Base-by-base conservation (phyloP, 805 yeast species). In the Sugiyamaella qingdaonensis region DNA sequence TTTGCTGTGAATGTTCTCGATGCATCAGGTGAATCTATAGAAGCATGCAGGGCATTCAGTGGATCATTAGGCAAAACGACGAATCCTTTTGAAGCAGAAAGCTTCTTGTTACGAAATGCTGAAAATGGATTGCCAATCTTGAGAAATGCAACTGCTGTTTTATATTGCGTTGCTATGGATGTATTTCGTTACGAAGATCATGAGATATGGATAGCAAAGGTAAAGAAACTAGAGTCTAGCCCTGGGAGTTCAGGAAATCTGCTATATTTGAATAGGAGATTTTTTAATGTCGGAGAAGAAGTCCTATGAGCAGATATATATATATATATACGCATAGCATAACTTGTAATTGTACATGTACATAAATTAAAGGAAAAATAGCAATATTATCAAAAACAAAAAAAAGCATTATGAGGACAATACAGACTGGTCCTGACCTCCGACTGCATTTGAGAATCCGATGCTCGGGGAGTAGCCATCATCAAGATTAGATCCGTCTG, bases 171-270 rank as follows among this genome's bases (percentile, higher is more conserved):
- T 33, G 57, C 61, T 5, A 42, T 53, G 32, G 47, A 60, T 32
- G 57, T 61, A 11, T 34, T 64, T n/a, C 54, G 57, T 10, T 84
- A 89, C 0, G 90, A 86, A 55, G 89, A 86, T 63, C 98, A 92
- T 69, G 96, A 91, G 65, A 81, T 92, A 2, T 88, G 97, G 94
- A 81, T 90, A 3, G 96, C 88, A 2, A 77, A 80, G 55, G 95
- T 92, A 3, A 70, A 55, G n/a, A 46, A 53, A 2, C 58, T 62
- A 18, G 56, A 54, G 7, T 27, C 46, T n/a, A 19, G 36, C 24
- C 51, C 34, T 68, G 29, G 76, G 76, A 8, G 56, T 58, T 47
- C 41, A 2, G 55, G 54, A 9, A 58, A 52, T 34, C 36, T 64
- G 49, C 44, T 64, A 29, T 64, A 43, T 45, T 66, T 62, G 24